A percentile compares a stretch with the other conserved stretches of the same genome.
phyloP scores from a whole-genome alignment of 306 rosid species.

The Ormosia emarginata region DNA sequence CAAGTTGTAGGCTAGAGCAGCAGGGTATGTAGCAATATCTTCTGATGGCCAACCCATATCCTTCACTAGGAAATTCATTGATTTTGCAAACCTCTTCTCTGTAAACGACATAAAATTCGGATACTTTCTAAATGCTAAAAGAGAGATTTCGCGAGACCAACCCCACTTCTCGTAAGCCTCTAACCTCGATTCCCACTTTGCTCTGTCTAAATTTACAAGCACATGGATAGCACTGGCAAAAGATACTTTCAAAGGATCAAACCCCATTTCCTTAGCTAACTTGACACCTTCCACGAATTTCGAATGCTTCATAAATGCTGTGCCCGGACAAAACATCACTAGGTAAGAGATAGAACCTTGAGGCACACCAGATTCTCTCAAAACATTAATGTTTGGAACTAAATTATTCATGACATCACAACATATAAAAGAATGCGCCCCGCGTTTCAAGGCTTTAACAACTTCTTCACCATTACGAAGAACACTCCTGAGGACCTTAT shows the following conservation, averaged over 20 bases:
- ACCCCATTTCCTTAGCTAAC: conserved; percentile 17
- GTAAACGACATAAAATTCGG: conserved; percentile 11
- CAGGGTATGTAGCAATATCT: not conserved
- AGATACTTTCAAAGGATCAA: not conserved
- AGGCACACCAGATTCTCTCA: conserved; percentile 31
- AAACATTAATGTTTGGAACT: conserved; percentile 18
- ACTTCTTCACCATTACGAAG: not conserved
- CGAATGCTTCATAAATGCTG: not conserved
- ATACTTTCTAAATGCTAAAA: conserved; percentile 22
- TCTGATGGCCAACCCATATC: not conserved
- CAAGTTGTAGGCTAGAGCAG: not conserved
- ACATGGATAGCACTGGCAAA: conserved; percentile 20
- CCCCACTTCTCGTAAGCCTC: conserved; percentile 24
- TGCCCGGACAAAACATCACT: not conserved
- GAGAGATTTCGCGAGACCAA: conserved; percentile 15
- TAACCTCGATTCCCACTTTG: conserved; percentile 8
- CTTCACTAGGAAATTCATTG: conserved; percentile 21
- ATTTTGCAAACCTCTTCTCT: not conserved
- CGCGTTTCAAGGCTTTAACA: conserved; percentile 7
- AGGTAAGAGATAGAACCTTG: not conserved
- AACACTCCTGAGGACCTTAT: not conserved
- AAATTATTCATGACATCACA: not conserved
- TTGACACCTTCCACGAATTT: not conserved
- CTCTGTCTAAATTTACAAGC: not conserved
- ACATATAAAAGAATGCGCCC: not conserved